phyloP scores from a whole-genome alignment of 306 rosid species.

The Nissolia schottii region DNA sequence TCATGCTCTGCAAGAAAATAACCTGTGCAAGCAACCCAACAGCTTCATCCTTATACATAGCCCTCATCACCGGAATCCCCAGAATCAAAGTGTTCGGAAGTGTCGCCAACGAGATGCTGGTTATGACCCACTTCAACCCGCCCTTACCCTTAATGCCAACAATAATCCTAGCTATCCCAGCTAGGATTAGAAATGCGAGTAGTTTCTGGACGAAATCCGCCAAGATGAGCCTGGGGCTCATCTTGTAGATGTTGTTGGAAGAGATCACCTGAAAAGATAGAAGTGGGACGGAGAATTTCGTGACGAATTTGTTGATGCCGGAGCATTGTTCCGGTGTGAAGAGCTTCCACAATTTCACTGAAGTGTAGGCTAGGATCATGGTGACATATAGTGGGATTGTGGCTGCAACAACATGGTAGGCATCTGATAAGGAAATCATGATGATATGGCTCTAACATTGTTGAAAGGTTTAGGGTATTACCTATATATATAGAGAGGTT shows the following conservation, averaged over 20 bases:
- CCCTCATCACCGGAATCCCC: constrained; percentile 72
- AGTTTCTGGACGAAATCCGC: constrained; percentile 71
- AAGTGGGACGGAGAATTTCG: constrained; percentile 87
- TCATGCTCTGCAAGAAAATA: constrained; percentile 77
- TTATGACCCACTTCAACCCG: constrained; percentile 58
- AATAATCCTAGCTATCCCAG: constrained; percentile 44
- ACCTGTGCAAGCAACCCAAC: constrained; percentile 56
- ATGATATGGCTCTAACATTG: constrained; percentile 10
- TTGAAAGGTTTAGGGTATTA: constrained; percentile 23
- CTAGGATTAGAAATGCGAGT: constrained; percentile 45
- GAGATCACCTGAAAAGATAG: constrained; percentile 79
- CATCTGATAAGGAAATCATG: constrained; percentile 67
- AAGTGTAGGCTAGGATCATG: constrained; percentile 71
- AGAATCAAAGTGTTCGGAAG: constrained; percentile 89
- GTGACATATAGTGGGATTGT: constrained; percentile 77
- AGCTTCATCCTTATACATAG: constrained; percentile 79
- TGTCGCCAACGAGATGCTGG: constrained; percentile 78
- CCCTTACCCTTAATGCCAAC: too few species aligned
- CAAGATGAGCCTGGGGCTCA: constrained; percentile 61
- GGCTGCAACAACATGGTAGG: constrained; percentile 61
- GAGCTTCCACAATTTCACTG: constrained; percentile 85
- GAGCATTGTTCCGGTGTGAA: constrained; percentile 94
- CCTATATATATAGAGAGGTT: constrained; percentile 20
- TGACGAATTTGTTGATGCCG: constrained; percentile 91
- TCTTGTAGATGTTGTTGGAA: constrained; percentile 61